Conservation (phyloP, 257 asterid genomes). For the Solanum rostratum region DNA sequence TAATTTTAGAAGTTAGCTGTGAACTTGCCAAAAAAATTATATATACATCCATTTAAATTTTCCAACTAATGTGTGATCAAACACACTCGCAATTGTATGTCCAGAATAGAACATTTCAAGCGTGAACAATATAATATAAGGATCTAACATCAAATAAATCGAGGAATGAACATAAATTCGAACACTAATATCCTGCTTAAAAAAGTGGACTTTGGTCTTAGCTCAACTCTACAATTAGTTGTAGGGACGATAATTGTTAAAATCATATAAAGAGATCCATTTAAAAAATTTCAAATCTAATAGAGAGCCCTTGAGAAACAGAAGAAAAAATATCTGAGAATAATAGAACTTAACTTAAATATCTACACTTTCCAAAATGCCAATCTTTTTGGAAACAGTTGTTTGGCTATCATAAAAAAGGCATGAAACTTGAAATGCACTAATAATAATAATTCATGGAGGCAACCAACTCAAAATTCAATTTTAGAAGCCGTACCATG, state of each 20-base stretch:
- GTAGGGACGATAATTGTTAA: too few relatives aligned
- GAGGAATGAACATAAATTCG: background rate
- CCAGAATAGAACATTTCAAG: background rate
- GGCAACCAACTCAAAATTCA: background rate
- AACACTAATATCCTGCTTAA: background rate
- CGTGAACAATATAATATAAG: background rate
- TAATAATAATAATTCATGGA: background rate
- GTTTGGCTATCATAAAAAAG: background rate
- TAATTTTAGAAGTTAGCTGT: background rate
- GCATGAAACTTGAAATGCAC: background rate
- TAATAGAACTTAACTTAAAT: background rate
- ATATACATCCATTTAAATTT: background rate
- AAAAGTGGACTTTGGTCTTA: background rate
- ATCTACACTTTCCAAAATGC: background rate
- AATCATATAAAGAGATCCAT: background rate
- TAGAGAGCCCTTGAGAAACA: background rate
- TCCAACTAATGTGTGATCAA: background rate
- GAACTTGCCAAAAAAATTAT: background rate
- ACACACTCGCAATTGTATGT: background rate
- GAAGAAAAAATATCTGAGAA: background rate
- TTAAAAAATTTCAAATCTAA: too few relatives aligned
- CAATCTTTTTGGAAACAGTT: background rate
- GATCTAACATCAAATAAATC: background rate
- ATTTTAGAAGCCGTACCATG: background rate
- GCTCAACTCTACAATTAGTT: background rate